Evolutionary conservation across 2,329 filamentous ascomycete species (phyloP).

Genomic region (Amauroascus verrucosus): DNA sequence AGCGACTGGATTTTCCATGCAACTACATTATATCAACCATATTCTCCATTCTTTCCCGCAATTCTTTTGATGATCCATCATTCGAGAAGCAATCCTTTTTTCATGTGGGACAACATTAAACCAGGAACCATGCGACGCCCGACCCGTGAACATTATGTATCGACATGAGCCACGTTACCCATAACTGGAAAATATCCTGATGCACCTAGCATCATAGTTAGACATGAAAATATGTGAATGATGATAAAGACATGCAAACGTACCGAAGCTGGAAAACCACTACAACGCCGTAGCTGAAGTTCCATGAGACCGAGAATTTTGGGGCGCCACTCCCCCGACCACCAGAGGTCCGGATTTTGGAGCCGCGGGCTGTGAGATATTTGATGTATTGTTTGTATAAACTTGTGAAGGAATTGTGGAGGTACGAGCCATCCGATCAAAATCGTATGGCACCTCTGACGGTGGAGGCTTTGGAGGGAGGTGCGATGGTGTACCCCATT

Average conservation of each 20-base stretch:
- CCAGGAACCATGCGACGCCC: conserved; percentile 7
- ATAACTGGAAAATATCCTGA: conserved; percentile 17
- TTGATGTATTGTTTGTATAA: conserved; percentile 10
- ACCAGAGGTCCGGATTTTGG: conserved; percentile 31
- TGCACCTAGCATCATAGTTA: conserved; percentile 13
- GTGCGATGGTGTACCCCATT: conserved; percentile 43
- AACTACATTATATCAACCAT: conserved; percentile 7
- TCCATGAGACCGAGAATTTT: conserved; percentile 17
- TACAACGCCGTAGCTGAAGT: conserved; percentile 6
- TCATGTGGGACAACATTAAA: not conserved
- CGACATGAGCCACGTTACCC: conserved; percentile 3
- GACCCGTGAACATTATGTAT: conserved; percentile 4
- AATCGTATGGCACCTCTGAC: conserved; percentile 35
- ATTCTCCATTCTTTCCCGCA: conserved; percentile 2
- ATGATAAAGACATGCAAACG: not conserved
- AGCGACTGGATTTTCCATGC: not conserved
- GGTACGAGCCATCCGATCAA: conserved; percentile 31
- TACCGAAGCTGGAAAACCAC: conserved; percentile 8
- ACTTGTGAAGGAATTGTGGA: conserved; percentile 14
- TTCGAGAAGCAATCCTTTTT: not conserved
- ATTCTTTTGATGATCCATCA: conserved; percentile 1
- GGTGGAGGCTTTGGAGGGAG: conserved; percentile 43
- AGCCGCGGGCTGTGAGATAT: conserved; percentile 18
- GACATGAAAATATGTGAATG: not conserved
- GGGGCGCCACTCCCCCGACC: conserved; percentile 25